Evolutionary conservation across 768 basidiomycete species (phyloP), one percentile per base, ranked within the genome.

Genomic region (Mycena pura): DNA sequence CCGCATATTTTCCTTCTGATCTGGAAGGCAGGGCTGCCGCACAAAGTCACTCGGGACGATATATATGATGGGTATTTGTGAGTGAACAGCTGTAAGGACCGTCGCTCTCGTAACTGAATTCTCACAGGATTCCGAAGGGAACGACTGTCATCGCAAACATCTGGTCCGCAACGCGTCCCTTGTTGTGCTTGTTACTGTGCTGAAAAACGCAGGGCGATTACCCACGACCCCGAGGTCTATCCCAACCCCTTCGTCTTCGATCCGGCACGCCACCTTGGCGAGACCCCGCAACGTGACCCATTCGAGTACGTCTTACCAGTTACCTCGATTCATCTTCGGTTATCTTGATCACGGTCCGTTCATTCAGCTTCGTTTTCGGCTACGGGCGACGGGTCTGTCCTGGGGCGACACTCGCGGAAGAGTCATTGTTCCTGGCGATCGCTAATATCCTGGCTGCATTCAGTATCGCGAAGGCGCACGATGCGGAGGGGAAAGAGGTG

Each of bases 141-240:
- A 60, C 74, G 2, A 68, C 70, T 7, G 54, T 78, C 22, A 65
- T 74, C 36, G 67, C 65, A 3, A 77, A 77, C 63, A 64, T 68
- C 19, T 75, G 73, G 74, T 76, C 57, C 9, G 9, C 10, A 36
- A 36, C 34, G 61, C 22, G 65, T 29, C 24, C 6, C 10, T 6
- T 14, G 14, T 39, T 15, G 28, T 13, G 1, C 14, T n/a, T n/a
- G n/a, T n/a, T n/a, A n/a, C n/a, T n/a, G n/a, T n/a, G n/a, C 6
- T 17, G 22, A 4, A n/a, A 24, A 25, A 44, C 46, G 51, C 41
- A 77, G 76, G 73, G 74, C 68, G 17, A 76, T 78, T 50, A 57
- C 74, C 5, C 76, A 69, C 21, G 72, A 78, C 59, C 67, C 68
- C n/a, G 55, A 57, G 17, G 56, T 62, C 17, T 79, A 77, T 53